Base-by-base conservation (phyloP, 2,329 filamentous ascomycete species). In the Rhynchosporium secalis region DNA sequence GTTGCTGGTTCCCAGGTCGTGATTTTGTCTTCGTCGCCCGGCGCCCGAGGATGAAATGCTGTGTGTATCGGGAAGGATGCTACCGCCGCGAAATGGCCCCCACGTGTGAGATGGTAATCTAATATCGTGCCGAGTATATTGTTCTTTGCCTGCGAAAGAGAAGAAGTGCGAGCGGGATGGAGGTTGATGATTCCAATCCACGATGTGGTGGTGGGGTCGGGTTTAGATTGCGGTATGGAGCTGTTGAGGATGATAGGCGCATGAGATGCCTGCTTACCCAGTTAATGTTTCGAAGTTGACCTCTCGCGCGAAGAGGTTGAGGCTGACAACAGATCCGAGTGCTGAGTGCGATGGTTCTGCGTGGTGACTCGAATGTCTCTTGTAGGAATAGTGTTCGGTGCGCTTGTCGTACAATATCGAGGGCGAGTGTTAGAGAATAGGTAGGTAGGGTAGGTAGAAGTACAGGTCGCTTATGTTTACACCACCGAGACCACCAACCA, bases 131-230 rank as follows among this genome's bases (percentile, higher is more conserved):
- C 54, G 54, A n/a, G 26, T 38, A 33, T 8, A 8, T 7, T 5
- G 20, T n/a, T 28, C 33, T 20, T 29, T 33, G 29, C 60, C 61
- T 63, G 51, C 61, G 60, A 45, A 59, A 26, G 36, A 48, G 4
- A 20, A 49, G 26, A 52, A 31, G 54, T 29, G 57, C 60, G 46
- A 60, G 61, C 57, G 55, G 33, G 9, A 36, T 36, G 33, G 28
- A 31, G 45, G 51, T n/a, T 43, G n/a, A 13, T 41, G 43, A 29
- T 46, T 38, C 45, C 36, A 33, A 40, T 36, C 33, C 33, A 10
- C 5, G 33, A 36, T 55, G 52, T 20, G 33, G 28, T 49, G 46
- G n/a, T 51, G 43, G 49, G 48, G 49, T 49, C 52, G 56, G 56
- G 61, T 51, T 40, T 29, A 26, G 40, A 28, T 47, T 51, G 8